These are phyloP conservation scores for Teratosphaeriaceae sp. DNA, from an alignment of 2,329 filamentous ascomycete genomes.

Conservation along the genomic window DNA sequence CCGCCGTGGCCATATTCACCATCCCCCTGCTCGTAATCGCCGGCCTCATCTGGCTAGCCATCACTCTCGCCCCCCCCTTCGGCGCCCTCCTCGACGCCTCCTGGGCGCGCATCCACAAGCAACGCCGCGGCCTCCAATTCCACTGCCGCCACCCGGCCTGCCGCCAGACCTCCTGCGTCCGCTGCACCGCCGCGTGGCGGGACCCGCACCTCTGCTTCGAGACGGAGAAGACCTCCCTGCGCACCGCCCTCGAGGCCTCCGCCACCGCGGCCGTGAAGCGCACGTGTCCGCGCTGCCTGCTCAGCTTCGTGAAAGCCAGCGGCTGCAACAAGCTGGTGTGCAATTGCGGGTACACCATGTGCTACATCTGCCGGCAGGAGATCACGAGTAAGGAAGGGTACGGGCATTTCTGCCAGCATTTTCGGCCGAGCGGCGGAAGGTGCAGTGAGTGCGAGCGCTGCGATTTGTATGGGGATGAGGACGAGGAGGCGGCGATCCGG, in stretches of 20 bases:
- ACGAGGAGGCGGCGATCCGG: slow-evolving; percentile 38
- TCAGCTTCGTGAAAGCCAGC: slow-evolving; percentile 84
- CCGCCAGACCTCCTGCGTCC: slow-evolving; percentile 65
- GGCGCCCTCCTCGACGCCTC: slow-evolving; percentile 20
- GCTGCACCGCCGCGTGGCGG: slow-evolving; percentile 74
- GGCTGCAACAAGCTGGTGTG: slow-evolving; percentile 98
- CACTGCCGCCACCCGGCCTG: slow-evolving; percentile 66
- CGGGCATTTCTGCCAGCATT: slow-evolving; percentile 93
- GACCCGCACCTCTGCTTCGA: slow-evolving; percentile 91
- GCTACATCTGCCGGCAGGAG: slow-evolving; percentile 78
- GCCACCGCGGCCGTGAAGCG: slow-evolving; percentile 93
- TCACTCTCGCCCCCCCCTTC: slow-evolving; percentile 11
- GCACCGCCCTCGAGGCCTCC: slow-evolving; percentile 84
- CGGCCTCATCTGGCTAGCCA: slow-evolving; percentile 11
- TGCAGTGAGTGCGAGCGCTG: slow-evolving; percentile 69
- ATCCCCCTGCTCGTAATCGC: slow-evolving; percentile 50
- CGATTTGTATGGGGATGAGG: slow-evolving; percentile 44
- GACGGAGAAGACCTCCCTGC: slow-evolving; percentile 70
- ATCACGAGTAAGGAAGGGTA: slow-evolving; percentile 64
- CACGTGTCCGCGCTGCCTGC: slow-evolving; percentile 85
- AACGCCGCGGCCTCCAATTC: slow-evolving; percentile 69
- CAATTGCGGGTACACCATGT: slow-evolving; percentile 95
- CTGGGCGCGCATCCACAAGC: slow-evolving; percentile 60
- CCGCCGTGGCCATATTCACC: slow-evolving; percentile 23
- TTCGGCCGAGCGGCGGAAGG: slow-evolving; percentile 68